Evolutionary conservation across 1,284 basidiomycete species (phyloP).

Genomic region (Fomes fomentarius): DNA sequence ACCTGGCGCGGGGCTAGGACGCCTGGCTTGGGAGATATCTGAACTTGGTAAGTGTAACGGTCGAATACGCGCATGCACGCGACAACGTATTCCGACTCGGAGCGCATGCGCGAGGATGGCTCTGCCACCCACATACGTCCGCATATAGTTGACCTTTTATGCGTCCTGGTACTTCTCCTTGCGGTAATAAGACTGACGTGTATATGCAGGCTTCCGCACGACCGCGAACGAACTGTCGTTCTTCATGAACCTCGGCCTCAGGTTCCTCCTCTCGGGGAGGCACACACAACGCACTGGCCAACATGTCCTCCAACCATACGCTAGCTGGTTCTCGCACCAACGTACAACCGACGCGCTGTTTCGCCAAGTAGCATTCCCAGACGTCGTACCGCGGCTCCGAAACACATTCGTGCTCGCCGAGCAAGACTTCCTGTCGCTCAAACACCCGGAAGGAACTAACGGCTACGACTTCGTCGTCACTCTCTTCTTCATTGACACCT

Average conservation of each 20-base stretch:
- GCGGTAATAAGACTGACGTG: not conserved
- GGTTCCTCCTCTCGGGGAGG: conserved; percentile 53
- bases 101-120: too few relatives aligned
- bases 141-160: too few relatives aligned
- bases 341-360: conserved; percentile 52
- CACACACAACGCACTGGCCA: conserved; percentile 45
- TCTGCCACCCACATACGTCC: not conserved
- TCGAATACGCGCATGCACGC: not conserved
- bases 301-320: conserved; percentile 59
- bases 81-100: too few relatives aligned
- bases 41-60: conserved; percentile 46
- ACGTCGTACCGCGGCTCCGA: conserved; percentile 54
- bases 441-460: conserved; percentile 9
- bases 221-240: conserved; percentile 64
- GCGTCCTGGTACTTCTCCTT: too few relatives aligned
- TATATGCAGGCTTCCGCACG: conserved; percentile 50
- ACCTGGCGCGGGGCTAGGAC: conserved; percentile 64
- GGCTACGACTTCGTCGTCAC: conserved; percentile 64
- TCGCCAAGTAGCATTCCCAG: conserved; percentile 57
- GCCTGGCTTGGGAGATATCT: conserved; percentile 69
- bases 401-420: conserved; percentile 46
- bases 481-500: conserved; percentile 74
- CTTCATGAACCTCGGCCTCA: conserved; percentile 65
- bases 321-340: conserved; percentile 73
- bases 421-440: conserved; percentile 55